Base-by-base conservation (phyloP, 2,329 filamentous ascomycete species). In the Juglanconis oblonga region DNA sequence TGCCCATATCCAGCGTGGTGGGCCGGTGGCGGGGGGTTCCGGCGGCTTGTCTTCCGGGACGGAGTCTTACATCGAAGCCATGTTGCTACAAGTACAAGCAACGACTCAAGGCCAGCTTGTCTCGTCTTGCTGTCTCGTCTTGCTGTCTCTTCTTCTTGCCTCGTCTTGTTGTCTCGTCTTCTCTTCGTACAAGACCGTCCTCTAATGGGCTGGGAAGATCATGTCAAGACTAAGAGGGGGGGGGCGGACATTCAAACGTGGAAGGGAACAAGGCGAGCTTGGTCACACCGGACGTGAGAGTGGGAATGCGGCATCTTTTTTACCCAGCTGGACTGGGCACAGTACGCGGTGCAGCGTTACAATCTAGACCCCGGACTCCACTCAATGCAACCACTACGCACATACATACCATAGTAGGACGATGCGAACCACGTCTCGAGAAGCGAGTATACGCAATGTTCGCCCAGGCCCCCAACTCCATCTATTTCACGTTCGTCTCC, bases 21-120 rank as follows among this genome's bases (percentile, higher is more conserved):
- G 14, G 40, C 13, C 29, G 42, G 52, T 38, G 36, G 24, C 24
- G 13, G 4, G 36, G 11, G 31, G 10, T 31, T 29, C 10, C 2
- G 24, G 24, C 24, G 24, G 24, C 24, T 24, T 24, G 24, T 24
- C 24, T 24, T 24, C 24, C 24, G 24, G 24, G 24, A 24, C 24
- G 24, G 24, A 24, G 24, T 35, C 55, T 32, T 57, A 57, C 55
- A 57, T 36, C 13, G 9, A 47, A 31, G 52, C 48, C 55, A 57
- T 57, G n/a, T 29, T 38, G 38, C 14, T 32, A 44, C 6, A 6
- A 24, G 7, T 32, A 44, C 6, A 6, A 24, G 7, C 17, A n/a
- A 48, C 44, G 44, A 56, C 24, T 11, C 32, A 33, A 11, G 14
- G 53, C 53, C 49, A 36, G 33, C 49, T 38, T n/a, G 33, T n/a